Percentiles rank a stretch among this genome's conserved stretches.
Conservation (phyloP, 208 protist species). For the Leishmania aethiopica region DNA sequence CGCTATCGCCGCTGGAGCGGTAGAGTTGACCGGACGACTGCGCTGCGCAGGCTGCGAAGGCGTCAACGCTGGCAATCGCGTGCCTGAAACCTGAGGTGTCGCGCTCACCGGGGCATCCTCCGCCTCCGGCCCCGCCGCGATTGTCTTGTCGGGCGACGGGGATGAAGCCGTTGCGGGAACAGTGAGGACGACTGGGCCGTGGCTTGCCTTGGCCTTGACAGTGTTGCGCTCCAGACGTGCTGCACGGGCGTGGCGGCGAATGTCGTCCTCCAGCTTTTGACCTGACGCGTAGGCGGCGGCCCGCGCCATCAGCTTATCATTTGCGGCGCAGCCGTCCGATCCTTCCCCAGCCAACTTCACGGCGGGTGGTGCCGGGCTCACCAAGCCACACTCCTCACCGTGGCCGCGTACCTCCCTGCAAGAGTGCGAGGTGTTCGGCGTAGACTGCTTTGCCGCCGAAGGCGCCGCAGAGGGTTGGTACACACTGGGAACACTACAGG, state of each 20-base stretch:
- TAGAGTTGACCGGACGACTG: not conserved
- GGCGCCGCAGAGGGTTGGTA: conserved; percentile 32
- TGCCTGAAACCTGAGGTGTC: not conserved
- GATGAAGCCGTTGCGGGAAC: no score
- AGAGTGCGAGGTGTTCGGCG: not conserved
- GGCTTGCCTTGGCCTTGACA: not conserved
- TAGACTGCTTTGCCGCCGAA: not conserved
- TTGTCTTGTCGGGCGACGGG: not conserved
- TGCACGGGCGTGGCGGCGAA: conserved; percentile 32
- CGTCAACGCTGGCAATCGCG: conserved; percentile 1
- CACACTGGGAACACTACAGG: conserved; percentile 46
- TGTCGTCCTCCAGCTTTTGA: conserved; percentile 53
- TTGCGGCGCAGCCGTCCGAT: not conserved
- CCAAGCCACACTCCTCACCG: not conserved
- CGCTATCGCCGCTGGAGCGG: not conserved
- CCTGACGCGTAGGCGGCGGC: conserved; percentile 15
- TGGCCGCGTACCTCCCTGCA: not conserved
- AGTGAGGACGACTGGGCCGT: not conserved
- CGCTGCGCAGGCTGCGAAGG: not conserved
- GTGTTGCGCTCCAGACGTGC: conserved; percentile 13
- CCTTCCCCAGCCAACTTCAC: not conserved
- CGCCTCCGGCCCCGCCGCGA: no score
- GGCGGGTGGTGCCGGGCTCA: not conserved
- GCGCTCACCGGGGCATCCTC: not conserved
- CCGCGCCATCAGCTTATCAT: not conserved